Base-by-base conservation (phyloP, 441 rosid genomes). In the Jatropha podagrica region DNA sequence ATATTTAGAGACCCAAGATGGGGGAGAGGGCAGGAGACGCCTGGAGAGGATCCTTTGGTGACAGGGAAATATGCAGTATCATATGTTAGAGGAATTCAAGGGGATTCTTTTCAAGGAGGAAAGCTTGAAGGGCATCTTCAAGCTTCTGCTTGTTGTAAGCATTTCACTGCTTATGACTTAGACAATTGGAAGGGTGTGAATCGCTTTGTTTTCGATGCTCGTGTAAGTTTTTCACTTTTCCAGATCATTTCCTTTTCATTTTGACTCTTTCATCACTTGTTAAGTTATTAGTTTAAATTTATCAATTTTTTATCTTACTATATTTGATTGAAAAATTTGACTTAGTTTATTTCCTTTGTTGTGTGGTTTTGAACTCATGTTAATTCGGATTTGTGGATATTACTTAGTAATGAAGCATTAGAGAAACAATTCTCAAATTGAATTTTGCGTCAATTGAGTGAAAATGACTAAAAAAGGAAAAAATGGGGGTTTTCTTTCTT, bases 11-110 rank as follows among this genome's bases (percentile, higher is more conserved):
- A 95, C 84, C 99, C 99, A 37, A 83, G 99, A 48, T 93, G 99
- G 99, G 99, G 98, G 27, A 91, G 97, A 59, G 97, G 98, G 38
- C 99, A 91, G 77, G 99, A 95, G 79, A 93, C 99, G n/a, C 97
- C 98, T 61, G 99, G 99, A 9, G 99, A 95, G 80, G 99, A 95
- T 55, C 99, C 99, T 0, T 85, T 89, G 8, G 17, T 93, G 62
- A 88, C 97, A 9, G 93, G 93, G 66, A 86, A 82, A 65, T 95
- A 95, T 75, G 98, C 97, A 0, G 94, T 90, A 0, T 90, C 93
- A 62, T 95, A 88, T 23, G 98, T 95, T 10, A 86, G 86, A 78
- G 99, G 98, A 13, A 73, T 93, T 26, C 99, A 95, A 79, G 84
- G 84, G 20, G 79, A 78, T 51, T 58, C 81, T 54, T 81, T 74